Base-by-base conservation (phyloP, 1,284 basidiomycete genomes). In the Ceraceosorus bombacis region DNA sequence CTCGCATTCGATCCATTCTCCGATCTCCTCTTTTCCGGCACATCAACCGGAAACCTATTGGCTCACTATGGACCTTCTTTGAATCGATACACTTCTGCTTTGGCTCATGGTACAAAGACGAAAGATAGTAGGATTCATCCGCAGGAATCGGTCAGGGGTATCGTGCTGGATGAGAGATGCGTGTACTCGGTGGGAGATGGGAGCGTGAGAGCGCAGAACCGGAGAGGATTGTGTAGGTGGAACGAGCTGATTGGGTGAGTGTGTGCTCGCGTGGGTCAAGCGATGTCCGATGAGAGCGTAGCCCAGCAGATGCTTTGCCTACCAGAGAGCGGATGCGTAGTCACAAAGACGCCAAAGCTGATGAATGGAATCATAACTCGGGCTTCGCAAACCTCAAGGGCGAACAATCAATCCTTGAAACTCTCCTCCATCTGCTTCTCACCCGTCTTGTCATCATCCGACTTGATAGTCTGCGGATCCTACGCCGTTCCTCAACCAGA, bases 1-100 rank as follows among this genome's bases (percentile, higher is more conserved):
- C 63, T 96, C 61, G 83, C 86, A 4, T 91, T 97, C 76, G 93
- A 97, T 79, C 87, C 90, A 5, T 86, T 88, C 49, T 88, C 89
- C 1, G 92, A 96, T 78, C 84, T 88, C 10, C 81, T 97, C 43
- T 95, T 92, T 91, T 82, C 87, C 53, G 93, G 91, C 51, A 83
- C 84, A 15, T 84, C 85, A 57, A 80, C 84, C 46, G 93, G 94
- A 6, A 81, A 82, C 64, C 82, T 95, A 59, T 80, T 82, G 41
- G 87, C 89, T 0, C 85, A 87, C 73, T 86, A 88, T 76, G 84
- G 86, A 12, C 81, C 84, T 8, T 82, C 81, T 53, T 85, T 85
- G 10, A 76, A 84, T 55, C 83, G 85, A 51, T 88, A 81, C 37
- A 71, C 80, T 1, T 70, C 77, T 2, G 77, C 80, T 54, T 72